Conservation (phyloP, 192 early-diverging fungal genomes). For the Entrophospora sp. region DNA sequence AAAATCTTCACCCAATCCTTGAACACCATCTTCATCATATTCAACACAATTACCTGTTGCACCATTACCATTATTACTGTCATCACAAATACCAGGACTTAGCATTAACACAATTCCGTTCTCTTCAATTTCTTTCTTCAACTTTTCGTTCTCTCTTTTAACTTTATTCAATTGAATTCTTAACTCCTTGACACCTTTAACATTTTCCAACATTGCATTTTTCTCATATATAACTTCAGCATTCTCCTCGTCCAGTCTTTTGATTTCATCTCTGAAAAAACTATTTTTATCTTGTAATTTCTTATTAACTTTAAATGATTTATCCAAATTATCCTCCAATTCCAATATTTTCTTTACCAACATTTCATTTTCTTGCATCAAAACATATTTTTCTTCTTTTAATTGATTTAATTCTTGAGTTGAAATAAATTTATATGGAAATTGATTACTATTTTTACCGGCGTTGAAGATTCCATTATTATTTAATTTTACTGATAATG, state of each 20-base stretch:
- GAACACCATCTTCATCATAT: not conserved
- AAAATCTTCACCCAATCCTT: not conserved
- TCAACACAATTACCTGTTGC: not conserved
- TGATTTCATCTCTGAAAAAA: slow-evolving; percentile 22
- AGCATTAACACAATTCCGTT: not conserved
- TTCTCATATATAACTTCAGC: slow-evolving; percentile 15
- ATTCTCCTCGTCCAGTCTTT: slow-evolving; percentile 23
- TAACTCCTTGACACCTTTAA: slow-evolving; percentile 6
- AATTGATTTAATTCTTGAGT: slow-evolving; percentile 29
- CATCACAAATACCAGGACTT: not conserved
- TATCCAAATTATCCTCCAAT: slow-evolving; percentile 22
- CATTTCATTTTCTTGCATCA: slow-evolving; percentile 24
- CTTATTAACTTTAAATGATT: slow-evolving; percentile 25
- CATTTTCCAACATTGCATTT: slow-evolving; percentile 15
- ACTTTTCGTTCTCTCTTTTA: slow-evolving; percentile 22
- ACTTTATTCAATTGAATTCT: not conserved
- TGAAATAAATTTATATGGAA: not conserved
- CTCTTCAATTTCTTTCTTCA: slow-evolving; percentile 20
- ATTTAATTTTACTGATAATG: no score
- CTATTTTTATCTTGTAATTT: slow-evolving; percentile 25
- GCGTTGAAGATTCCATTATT: not conserved
- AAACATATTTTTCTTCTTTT: slow-evolving; percentile 34
- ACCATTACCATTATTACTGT: not conserved
- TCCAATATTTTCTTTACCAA: slow-evolving; percentile 16
- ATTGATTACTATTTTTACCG: not conserved